Evolutionary conservation across 805 yeast genomes (phyloP).

Genomic region (Pichia gijzeniarum): DNA sequence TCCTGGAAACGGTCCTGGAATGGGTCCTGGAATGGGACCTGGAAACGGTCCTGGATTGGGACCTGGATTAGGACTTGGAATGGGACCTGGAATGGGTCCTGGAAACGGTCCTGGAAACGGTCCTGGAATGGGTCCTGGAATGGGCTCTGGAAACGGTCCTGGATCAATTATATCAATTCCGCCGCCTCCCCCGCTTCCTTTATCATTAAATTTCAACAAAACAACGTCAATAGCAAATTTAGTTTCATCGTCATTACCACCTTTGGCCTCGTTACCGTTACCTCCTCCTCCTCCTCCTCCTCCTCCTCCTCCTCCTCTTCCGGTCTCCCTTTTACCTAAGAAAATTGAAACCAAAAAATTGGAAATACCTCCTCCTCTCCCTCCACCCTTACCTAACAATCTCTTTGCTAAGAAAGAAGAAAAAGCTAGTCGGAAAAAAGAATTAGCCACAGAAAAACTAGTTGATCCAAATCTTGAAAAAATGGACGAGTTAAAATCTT

Average conservation of each 20-base stretch:
- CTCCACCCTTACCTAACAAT: conserved; percentile 8
- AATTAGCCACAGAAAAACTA: background rate
- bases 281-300: conserved; percentile 19
- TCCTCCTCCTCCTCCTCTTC: conserved; percentile 28
- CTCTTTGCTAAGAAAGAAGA: background rate
- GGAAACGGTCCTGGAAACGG: conserved; percentile 10
- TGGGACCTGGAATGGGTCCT: conserved; percentile 11
- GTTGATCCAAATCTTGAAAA: conserved; percentile 11
- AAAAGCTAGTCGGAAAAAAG: background rate
- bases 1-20: conserved; percentile 4
- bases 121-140: conserved; percentile 10
- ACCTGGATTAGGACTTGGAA: conserved; percentile 6
- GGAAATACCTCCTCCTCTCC: conserved; percentile 17
- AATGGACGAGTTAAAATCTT: conserved; percentile 6
- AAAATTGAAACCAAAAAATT: too few species aligned
- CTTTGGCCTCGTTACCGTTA: conserved; percentile 8
- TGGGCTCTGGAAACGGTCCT: conserved; percentile 26
- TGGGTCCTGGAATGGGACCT: conserved; percentile 10
- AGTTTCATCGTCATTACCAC: conserved; percentile 13
- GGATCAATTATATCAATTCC: conserved; percentile 18
- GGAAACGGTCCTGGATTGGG: conserved; percentile 11
- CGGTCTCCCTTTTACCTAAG: background rate
- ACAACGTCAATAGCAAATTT: conserved; percentile 9
- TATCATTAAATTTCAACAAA: background rate
- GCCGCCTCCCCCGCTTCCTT: conserved; percentile 17